Evolutionary conservation across 495 filamentous ascomycete genomes (phyloP), one percentile per base, ranked within the genome.

Genomic region (Evernia prunastri): DNA sequence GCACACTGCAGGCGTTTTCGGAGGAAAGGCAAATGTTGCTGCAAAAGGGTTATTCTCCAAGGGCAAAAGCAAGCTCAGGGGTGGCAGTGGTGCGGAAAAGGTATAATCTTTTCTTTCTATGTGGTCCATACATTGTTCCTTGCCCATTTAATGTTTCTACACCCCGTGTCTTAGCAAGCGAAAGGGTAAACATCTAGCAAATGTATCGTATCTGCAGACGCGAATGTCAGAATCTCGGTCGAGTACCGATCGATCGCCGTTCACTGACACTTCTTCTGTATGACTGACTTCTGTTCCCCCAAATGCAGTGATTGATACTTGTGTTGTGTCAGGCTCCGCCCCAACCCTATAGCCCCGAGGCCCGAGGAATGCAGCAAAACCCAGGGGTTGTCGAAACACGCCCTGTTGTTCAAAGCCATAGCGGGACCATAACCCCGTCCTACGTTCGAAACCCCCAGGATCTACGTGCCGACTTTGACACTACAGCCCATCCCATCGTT

Each of bases 11-110:
- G 89, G 89, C 11, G 76, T 84, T 5, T 77, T 89, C 63, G 84
- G 87, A 66, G 87, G 87, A 25, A 88, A 87, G 70, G 87, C 83
- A 29, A 82, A 81, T 35, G 88, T 87, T 68, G 88, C 89, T 29
- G 90, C 91, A 17, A 95, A 94, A 76, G 91, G 90, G 37, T 72
- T 96, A 59, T 87, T 96, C 73, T 88, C 86, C 63, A 94, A 93
- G 71, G 91, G 92, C 43, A 89, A 86, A 74, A 94, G 82, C 74
- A 92, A 89, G 73, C 84, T 94, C 71, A 83, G 84, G 62, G 80
- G 72, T 66, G 79, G 79, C 45, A 86, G 87, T 68, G 77, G 76
- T 35, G 71, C 71, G 58, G 89, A 92, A 71, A 94, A 93, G 88
- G 90, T 90, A 86, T 81, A 67, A 83, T 80, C 76, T 81, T 76